Percentiles rank a stretch among this genome's conserved stretches.
These are phyloP conservation scores for Petunia hybrid DNA, from an alignment of 305 asterid genomes.

Conservation along the genomic window DNA sequence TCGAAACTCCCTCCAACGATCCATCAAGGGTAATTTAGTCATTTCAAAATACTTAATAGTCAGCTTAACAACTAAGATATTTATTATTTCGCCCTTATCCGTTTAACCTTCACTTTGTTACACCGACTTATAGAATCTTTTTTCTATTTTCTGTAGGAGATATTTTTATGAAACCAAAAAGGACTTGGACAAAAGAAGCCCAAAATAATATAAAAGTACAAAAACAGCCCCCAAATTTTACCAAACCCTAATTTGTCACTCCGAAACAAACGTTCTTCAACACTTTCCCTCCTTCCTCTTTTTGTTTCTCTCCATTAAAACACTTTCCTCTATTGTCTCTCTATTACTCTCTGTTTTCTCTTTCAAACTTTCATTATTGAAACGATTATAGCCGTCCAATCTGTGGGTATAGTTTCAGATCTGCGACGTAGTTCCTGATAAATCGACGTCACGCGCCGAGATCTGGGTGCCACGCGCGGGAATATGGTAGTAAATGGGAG, in stretches of 20 bases:
- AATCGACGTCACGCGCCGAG: slow-evolving; percentile 50
- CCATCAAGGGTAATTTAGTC: not conserved
- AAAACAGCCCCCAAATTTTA: slow-evolving; percentile 42
- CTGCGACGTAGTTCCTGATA: slow-evolving; percentile 41
- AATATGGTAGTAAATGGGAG: slow-evolving; percentile 76
- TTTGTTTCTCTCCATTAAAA: not conserved
- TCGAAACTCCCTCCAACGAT: slow-evolving; percentile 29
- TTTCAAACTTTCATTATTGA: not conserved
- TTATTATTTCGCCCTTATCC: not conserved
- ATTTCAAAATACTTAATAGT: too few species aligned
- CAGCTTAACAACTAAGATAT: not conserved
- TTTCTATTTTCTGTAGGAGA: not conserved
- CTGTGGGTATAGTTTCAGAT: slow-evolving; percentile 46
- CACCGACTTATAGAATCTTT: slow-evolving; percentile 37
- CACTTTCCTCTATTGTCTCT: not conserved
- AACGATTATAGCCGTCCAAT: slow-evolving; percentile 47
- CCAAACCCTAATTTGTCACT: slow-evolving; percentile 48
- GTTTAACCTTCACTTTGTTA: slow-evolving; percentile 4
- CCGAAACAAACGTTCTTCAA: slow-evolving; percentile 43
- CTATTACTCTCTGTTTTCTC: not conserved
- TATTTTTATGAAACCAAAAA: slow-evolving; percentile 34
- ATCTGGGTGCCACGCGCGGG: slow-evolving; percentile 40
- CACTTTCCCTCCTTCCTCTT: slow-evolving; percentile 41
- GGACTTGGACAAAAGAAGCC: slow-evolving; percentile 22
- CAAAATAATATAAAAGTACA: slow-evolving; percentile 44